Evolutionary conservation across 2,329 filamentous ascomycete genomes (phyloP).

Genomic region (Hawksworthiomyces lignivorus): DNA sequence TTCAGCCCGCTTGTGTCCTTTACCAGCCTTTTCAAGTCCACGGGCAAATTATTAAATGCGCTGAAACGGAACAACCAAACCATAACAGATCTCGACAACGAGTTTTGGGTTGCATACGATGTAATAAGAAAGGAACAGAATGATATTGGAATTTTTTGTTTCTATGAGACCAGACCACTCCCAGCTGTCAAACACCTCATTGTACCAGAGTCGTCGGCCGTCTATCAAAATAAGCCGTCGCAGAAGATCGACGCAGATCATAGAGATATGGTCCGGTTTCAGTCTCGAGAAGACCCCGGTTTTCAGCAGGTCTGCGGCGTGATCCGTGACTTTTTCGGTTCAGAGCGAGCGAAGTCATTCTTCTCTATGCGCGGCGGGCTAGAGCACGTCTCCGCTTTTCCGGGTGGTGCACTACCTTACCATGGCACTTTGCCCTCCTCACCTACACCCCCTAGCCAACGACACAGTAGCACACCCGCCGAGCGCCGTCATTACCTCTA

Average conservation of each 20-base stretch:
- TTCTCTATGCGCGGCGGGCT: background rate
- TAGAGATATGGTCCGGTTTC: background rate
- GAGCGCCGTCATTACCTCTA: background rate
- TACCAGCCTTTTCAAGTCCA: background rate
- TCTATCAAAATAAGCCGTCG: background rate
- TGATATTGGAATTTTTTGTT: background rate
- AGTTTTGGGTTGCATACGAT: constrained; percentile 1
- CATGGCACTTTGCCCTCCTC: too few relatives aligned
- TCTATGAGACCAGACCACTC: constrained; percentile 2
- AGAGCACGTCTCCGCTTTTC: too few relatives aligned
- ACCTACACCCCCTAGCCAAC: too few relatives aligned
- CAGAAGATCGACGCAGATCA: constrained; percentile 2
- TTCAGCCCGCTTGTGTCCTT: background rate
- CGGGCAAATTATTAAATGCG: background rate
- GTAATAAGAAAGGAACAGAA: background rate
- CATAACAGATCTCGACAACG: background rate
- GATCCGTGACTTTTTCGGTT: background rate
- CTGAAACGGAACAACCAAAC: background rate
- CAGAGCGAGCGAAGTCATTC: background rate
- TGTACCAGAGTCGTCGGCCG: constrained; percentile 3
- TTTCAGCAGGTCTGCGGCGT: constrained; percentile 1
- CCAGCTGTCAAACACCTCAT: background rate
- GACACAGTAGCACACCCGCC: too few relatives aligned
- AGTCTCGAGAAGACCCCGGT: background rate
- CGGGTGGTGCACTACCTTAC: too few relatives aligned